Percentiles rank a stretch among this genome's conserved stretches.
Conservation (phyloP, 176 grass and related monocot species). For the Rhynchospora pubera region DNA sequence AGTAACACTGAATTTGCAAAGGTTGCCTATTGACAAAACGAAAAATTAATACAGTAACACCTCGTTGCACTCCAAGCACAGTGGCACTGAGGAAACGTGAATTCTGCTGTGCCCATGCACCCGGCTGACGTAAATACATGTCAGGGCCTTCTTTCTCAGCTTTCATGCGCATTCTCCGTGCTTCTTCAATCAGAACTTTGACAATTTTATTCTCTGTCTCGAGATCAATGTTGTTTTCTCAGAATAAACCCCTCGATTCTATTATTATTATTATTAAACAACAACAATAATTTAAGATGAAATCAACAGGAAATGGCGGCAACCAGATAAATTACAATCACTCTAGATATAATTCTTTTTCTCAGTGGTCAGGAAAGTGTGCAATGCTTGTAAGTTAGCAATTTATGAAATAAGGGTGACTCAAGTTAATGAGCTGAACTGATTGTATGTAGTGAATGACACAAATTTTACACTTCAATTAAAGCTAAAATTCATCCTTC, state of each 20-base stretch:
- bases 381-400: no score
- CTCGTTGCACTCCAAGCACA: constrained; percentile 87
- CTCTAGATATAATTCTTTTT: no score
- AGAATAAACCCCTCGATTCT: not conserved
- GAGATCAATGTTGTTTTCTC: constrained; percentile 55
- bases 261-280: not conserved
- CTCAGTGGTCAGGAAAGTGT: no score
- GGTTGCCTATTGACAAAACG: not conserved
- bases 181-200: constrained; percentile 62
- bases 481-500: no score
- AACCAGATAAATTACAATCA: no score
- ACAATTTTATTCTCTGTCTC: constrained; percentile 77
- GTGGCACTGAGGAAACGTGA: constrained; percentile 87
- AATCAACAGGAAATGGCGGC: no score
- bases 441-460: no score
- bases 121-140: constrained; percentile 51
- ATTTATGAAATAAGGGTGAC: no score
- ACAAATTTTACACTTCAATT: no score
- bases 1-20: not conserved
- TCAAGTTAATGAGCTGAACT: no score
- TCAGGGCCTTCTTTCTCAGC: constrained; percentile 81
- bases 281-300: not conserved
- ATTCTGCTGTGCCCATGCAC: constrained; percentile 65
- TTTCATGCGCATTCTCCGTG: constrained; percentile 52
- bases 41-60: constrained; percentile 23